Evolutionary conservation across 2,329 filamentous ascomycete species (phyloP).

Genomic region (Hypomyces perniciosus): DNA sequence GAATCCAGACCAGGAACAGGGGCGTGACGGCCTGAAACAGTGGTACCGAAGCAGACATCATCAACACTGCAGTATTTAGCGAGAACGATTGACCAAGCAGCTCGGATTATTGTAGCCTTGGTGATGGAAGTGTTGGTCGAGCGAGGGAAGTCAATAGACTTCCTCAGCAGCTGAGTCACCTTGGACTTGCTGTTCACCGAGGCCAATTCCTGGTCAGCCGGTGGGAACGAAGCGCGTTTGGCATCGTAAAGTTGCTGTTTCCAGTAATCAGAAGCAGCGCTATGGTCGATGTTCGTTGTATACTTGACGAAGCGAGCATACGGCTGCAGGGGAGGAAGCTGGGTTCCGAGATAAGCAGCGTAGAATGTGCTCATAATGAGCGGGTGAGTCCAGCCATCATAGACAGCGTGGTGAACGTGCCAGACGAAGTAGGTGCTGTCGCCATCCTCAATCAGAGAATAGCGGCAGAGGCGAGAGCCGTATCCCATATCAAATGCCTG

Average conservation of each 20-base stretch:
- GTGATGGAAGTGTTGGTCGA: constrained; percentile 8
- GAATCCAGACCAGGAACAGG: constrained; percentile 7
- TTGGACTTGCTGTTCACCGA: background rate
- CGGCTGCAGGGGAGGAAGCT: constrained; percentile 10
- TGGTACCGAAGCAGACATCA: constrained; percentile 18
- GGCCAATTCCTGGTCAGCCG: background rate
- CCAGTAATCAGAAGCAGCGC: constrained; percentile 7
- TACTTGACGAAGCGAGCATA: constrained; percentile 10
- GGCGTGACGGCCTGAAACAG: constrained; percentile 14
- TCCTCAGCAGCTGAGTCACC: background rate
- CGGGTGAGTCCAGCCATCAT: constrained; percentile 6
- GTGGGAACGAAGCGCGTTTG: constrained; percentile 13
- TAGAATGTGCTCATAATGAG: constrained; percentile 2
- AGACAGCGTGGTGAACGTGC: constrained; percentile 8
- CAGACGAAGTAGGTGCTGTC: constrained; percentile 1
- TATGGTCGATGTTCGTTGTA: constrained; percentile 2
- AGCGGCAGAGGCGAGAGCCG: constrained; percentile 13
- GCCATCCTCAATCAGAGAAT: constrained; percentile 8
- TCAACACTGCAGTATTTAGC: constrained; percentile 10
- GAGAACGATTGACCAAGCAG: constrained; percentile 18
- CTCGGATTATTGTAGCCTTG: constrained; percentile 15
- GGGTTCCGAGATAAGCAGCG: constrained; percentile 11
- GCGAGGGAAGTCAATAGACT: constrained; percentile 1
- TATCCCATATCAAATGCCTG: constrained; percentile 8
- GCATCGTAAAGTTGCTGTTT: constrained; percentile 2